These are phyloP conservation scores for Saxophila tyrrhenica DNA, from an alignment of 495 filamentous ascomycete genomes.

Conservation along the genomic window DNA sequence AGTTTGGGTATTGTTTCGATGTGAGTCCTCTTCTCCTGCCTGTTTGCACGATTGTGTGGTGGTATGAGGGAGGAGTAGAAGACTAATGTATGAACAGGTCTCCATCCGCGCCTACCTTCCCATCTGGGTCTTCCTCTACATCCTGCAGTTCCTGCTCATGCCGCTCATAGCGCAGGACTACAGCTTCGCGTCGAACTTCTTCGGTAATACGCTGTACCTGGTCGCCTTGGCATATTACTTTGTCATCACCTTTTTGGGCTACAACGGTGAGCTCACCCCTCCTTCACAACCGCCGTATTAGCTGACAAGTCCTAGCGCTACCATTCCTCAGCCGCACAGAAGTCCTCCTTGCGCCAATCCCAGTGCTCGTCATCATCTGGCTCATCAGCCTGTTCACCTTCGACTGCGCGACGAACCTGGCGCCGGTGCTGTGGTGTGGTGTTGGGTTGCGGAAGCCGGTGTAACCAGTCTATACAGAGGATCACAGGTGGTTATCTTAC, in stretches of 20 bases:
- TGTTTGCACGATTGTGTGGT: too few relatives aligned
- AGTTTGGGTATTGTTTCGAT: conserved; percentile 75
- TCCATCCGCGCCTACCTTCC: conserved; percentile 66
- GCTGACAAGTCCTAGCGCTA: conserved; percentile 36
- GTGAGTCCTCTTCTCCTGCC: conserved; percentile 31
- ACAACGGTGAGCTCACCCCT: conserved; percentile 41
- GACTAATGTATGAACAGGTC: conserved; percentile 33
- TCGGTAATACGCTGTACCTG: conserved; percentile 62
- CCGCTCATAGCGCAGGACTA: conserved; percentile 45
- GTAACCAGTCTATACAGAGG: conserved; percentile 8
- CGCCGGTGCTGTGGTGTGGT: conserved; percentile 38
- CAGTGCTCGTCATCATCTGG: conserved; percentile 52
- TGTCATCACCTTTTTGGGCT: conserved; percentile 63
- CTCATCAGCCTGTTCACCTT: conserved; percentile 49
- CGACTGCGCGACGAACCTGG: conserved; percentile 41
- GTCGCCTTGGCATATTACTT: conserved; percentile 60
- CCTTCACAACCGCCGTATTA: background rate
- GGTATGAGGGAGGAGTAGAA: background rate
- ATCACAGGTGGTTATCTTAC: background rate
- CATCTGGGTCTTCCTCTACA: conserved; percentile 61
- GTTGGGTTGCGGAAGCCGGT: conserved; percentile 29
- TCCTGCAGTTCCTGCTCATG: conserved; percentile 61
- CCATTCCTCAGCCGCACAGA: conserved; percentile 67
- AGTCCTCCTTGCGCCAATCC: conserved; percentile 51
- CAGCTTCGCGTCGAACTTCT: conserved; percentile 49